Evolutionary conservation across 148 eudicot genomes (phyloP).

Genomic region (Rhododendron williamsianum): DNA sequence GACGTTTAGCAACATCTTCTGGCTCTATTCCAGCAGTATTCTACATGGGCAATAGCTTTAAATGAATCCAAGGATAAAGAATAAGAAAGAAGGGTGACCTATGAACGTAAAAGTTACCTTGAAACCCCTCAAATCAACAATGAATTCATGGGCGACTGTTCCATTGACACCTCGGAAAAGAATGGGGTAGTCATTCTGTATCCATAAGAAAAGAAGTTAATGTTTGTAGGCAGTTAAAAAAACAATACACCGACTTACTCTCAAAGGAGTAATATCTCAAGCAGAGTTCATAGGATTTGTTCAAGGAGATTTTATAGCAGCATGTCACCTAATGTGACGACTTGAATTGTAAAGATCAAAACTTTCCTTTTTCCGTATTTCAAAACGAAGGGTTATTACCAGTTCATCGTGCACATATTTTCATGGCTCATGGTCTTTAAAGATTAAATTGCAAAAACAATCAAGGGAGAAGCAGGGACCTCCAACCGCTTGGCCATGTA

Average conservation of each 20-base stretch:
- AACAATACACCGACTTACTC: neutral
- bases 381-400: neutral
- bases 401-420: neutral
- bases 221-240: neutral
- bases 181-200: constrained; percentile 75
- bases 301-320: neutral
- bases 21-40: constrained; percentile 92
- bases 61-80: constrained; percentile 15
- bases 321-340: neutral
- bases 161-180: constrained; percentile 99
- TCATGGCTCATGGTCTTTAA: neutral
- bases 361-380: neutral
- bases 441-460: neutral
- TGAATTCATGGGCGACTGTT: constrained; percentile 94
- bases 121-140: constrained; percentile 82
- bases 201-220: constrained; percentile 13
- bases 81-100: neutral
- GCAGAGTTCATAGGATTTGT: neutral
- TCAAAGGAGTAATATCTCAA: neutral
- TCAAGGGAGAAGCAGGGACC: constrained; percentile 38
- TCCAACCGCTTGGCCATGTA: constrained; percentile 98
- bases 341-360: neutral
- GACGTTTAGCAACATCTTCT: constrained; percentile 97
- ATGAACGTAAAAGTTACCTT: constrained; percentile 44
- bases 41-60: constrained; percentile 29